A percentile compares a stretch with the other conserved stretches of the same genome.
phyloP scores from a whole-genome alignment of 2,329 filamentous ascomycete species.

The Fusarium luffae region DNA sequence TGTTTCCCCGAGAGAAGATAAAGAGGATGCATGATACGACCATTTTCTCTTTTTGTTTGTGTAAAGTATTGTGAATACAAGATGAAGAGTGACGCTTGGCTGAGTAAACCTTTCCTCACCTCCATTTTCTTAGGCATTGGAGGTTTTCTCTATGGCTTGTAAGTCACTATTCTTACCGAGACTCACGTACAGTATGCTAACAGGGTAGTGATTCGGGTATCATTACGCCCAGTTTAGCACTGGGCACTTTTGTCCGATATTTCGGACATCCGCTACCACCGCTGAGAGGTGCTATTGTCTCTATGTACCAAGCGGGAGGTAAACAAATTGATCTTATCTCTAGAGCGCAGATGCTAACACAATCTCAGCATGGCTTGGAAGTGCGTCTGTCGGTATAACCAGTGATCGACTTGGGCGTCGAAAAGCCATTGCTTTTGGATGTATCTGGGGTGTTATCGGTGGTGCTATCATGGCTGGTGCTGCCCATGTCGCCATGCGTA shows the following conservation, averaged over 20 bases:
- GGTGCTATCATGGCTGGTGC: constrained; percentile 55
- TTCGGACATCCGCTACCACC: constrained; percentile 51
- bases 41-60: accelerated
- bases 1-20: constrained; percentile 23
- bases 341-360: no score
- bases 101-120: constrained; percentile 54
- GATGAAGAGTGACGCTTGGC: constrained; percentile 47
- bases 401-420: constrained; percentile 53
- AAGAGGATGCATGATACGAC: not conserved
- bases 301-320: constrained; percentile 55
- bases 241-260: constrained; percentile 50
- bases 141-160: constrained; percentile 56
- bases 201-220: constrained; percentile 53
- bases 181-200: no score
- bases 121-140: constrained; percentile 55
- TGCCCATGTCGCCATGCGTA: constrained; percentile 55
- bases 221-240: constrained; percentile 54
- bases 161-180: constrained; percentile 3
- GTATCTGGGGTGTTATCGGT: constrained; percentile 53
- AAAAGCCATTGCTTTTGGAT: constrained; percentile 55
- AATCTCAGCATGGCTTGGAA: constrained; percentile 56
- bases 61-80: not conserved
- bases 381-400: constrained; percentile 54
- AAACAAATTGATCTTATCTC: no score
- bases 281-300: constrained; percentile 54